Evolutionary conservation across 2,329 filamentous ascomycete genomes (phyloP).

Genomic region (Apiospora hydei): DNA sequence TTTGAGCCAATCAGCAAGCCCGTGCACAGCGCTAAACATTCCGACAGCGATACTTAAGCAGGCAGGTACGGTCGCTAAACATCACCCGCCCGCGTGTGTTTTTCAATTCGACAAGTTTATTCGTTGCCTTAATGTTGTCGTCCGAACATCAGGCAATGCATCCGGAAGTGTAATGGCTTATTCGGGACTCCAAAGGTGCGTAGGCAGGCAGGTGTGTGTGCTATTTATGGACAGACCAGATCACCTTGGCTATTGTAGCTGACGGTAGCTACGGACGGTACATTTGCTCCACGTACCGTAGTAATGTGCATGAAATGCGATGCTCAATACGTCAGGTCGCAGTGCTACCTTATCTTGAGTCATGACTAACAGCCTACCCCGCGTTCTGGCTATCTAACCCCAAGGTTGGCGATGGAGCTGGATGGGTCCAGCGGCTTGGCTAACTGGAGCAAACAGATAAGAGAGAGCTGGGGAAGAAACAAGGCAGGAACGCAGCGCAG

Average conservation of each 20-base stretch:
- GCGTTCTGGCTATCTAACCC: conserved; percentile 17
- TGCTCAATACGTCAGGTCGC: background rate
- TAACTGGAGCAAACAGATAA: conserved; percentile 11
- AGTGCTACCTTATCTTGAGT: background rate
- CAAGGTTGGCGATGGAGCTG: conserved; percentile 6
- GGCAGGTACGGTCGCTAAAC: background rate
- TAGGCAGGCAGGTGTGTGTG: too few relatives aligned
- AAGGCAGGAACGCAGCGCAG: background rate
- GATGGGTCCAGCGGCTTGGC: background rate
- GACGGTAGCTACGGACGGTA: too few relatives aligned
- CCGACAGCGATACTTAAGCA: background rate
- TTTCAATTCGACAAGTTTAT: background rate
- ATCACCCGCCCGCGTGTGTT: background rate
- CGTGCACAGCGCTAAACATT: background rate
- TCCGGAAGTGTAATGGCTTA: too few relatives aligned
- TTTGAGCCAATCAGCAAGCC: background rate
- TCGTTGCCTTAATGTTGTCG: background rate
- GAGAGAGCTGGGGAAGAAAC: conserved; percentile 6
- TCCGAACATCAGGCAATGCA: background rate
- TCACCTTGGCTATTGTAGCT: background rate
- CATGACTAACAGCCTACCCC: conserved; percentile 12
- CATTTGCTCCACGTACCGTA: too few relatives aligned
- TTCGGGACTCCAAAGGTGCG: too few relatives aligned
- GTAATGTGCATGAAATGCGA: too few relatives aligned
- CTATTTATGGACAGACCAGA: background rate